A percentile compares a stretch with the other conserved stretches of the same genome.
Conservation (phyloP, 2,329 filamentous ascomycete genomes). For the Exophiala mesophila region DNA sequence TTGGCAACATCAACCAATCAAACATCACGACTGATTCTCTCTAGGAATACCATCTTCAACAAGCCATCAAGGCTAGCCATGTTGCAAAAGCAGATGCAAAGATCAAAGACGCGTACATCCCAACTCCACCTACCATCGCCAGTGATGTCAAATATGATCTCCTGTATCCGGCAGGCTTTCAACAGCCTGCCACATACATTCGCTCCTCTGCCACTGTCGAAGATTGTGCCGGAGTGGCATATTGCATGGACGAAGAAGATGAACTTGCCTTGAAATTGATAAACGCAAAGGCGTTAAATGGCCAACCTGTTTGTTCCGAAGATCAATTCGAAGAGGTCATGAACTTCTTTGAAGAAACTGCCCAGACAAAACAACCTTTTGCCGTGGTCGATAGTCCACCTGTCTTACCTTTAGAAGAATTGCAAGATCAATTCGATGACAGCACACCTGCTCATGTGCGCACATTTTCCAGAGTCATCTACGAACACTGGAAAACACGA, state of each 20-base stretch:
- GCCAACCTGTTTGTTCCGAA: conserved; percentile 64
- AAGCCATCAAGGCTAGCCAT: conserved; percentile 63
- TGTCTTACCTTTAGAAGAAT: conserved; percentile 66
- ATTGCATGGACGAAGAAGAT: conserved; percentile 93
- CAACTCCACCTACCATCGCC: conserved; percentile 60
- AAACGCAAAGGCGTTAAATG: conserved; percentile 68
- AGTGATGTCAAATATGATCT: conserved; percentile 76
- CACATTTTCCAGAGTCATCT: conserved; percentile 69
- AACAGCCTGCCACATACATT: conserved; percentile 87
- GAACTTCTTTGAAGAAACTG: conserved; percentile 88
- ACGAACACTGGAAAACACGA: conserved; percentile 80
- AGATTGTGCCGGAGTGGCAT: conserved; percentile 82
- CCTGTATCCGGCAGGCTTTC: conserved; percentile 74
- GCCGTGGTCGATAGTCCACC: conserved; percentile 85
- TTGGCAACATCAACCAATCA: conserved; percentile 19
- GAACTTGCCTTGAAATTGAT: conserved; percentile 76
- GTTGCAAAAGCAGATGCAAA: conserved; percentile 53
- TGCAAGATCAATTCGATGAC: conserved; percentile 64
- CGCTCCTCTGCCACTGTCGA: conserved; percentile 97
- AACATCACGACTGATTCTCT: conserved; percentile 23
- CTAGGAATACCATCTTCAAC: conserved; percentile 93
- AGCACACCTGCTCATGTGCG: conserved; percentile 51
- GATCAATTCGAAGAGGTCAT: conserved; percentile 92
- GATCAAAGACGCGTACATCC: conserved; percentile 61
- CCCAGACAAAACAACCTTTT: conserved; percentile 77